phyloP scores from a whole-genome alignment of 2,329 filamentous ascomycete species.

The Fusarium praegraminearum region DNA sequence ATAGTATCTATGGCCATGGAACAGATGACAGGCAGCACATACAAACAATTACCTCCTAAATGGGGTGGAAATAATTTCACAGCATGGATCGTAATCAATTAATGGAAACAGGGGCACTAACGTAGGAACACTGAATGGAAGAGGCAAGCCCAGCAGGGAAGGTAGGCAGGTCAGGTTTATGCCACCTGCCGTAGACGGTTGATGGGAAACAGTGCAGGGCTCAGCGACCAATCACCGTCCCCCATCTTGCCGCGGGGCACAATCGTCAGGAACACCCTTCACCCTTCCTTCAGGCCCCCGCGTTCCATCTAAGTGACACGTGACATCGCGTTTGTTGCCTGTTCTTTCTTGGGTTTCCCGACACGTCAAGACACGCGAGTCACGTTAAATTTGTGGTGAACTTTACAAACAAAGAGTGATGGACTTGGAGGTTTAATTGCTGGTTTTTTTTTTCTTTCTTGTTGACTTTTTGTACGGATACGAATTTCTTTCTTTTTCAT shows the following conservation, averaged over 20 bases:
- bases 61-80: slow-evolving; percentile 24
- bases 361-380: slow-evolving; percentile 31
- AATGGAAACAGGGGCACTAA: slow-evolving; percentile 16
- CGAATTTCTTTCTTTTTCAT: not conserved
- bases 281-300: not conserved
- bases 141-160: slow-evolving; percentile 27
- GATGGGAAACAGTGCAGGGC: slow-evolving; percentile 46
- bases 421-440: not conserved
- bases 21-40: slow-evolving; percentile 13
- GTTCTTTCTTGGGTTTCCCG: slow-evolving; percentile 37
- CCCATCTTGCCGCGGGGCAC: slow-evolving; percentile 49
- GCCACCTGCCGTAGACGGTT: slow-evolving; percentile 34
- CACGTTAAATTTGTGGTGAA: slow-evolving; percentile 9
- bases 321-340: slow-evolving; percentile 18
- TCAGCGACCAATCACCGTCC: slow-evolving; percentile 40
- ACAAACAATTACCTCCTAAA: not conserved
- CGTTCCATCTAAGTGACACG: slow-evolving; percentile 3
- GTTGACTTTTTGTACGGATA: not conserved
- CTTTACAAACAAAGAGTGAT: not conserved
- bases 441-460: slow-evolving; percentile 3
- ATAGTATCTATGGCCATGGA: not conserved
- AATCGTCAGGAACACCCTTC: slow-evolving; percentile 45
- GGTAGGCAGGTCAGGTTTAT: slow-evolving; percentile 26
- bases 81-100: slow-evolving; percentile 4
- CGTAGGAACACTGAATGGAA: slow-evolving; percentile 19